Conservation (phyloP, 1,284 basidiomycete species). For the Rhodotorula sp. region DNA sequence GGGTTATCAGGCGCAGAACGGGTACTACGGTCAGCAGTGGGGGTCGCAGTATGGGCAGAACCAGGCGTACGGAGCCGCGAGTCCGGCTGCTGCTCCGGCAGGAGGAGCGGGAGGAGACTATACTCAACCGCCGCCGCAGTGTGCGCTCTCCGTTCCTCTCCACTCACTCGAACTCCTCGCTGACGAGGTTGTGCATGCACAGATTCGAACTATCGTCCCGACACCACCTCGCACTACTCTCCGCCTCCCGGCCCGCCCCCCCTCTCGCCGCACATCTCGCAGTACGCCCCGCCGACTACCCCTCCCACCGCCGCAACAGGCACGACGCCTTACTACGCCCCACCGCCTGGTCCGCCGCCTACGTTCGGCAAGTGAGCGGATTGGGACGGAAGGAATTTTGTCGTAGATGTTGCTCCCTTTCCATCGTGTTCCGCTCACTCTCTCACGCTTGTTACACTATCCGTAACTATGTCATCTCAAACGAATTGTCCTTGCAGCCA, state of each 20-base stretch:
- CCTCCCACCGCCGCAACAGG: constrained; percentile 24
- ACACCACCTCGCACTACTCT: constrained; percentile 15
- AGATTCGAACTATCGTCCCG: constrained; percentile 30
- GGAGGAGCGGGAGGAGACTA: not conserved
- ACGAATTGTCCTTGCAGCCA: no score
- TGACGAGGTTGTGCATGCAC: not conserved
- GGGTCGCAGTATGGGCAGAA: constrained; percentile 3
- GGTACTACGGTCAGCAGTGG: constrained; percentile 1
- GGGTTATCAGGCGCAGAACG: constrained; percentile 10
- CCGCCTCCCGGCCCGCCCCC: constrained; percentile 6
- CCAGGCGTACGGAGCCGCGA: not conserved
- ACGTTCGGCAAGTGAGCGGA: not conserved
- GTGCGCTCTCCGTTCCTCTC: not conserved
- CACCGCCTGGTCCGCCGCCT: constrained; percentile 24
- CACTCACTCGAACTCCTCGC: not conserved
- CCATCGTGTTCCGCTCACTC: no score
- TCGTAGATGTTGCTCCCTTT: no score
- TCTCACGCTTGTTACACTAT: no score
- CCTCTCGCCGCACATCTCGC: not conserved
- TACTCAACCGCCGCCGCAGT: constrained; percentile 10
- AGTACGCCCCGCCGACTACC: constrained; percentile 21
- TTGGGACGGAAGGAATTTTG: no score
- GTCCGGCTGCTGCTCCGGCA: not conserved
- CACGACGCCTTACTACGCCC: constrained; percentile 17
- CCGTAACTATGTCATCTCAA: no score